These are phyloP conservation scores for Apiospora saccharicola DNA, from an alignment of 2,329 filamentous ascomycete species.

Conservation along the genomic window DNA sequence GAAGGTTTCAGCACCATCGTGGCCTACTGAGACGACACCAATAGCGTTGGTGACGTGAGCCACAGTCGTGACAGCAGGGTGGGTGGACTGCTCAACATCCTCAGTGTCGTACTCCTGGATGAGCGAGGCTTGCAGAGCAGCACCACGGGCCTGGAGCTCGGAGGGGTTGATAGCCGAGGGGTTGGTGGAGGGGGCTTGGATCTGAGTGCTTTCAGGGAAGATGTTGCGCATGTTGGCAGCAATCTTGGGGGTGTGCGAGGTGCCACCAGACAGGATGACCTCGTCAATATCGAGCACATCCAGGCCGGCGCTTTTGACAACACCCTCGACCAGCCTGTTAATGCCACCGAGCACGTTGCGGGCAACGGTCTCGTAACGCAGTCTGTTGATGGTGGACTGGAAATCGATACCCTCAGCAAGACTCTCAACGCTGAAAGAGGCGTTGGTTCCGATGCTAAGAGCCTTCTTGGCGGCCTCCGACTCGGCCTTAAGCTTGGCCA, in stretches of 20 bases:
- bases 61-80: conserved; percentile 92
- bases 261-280: conserved; percentile 91
- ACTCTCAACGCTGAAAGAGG: conserved; percentile 91
- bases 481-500: conserved; percentile 93
- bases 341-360: conserved; percentile 89
- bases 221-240: conserved; percentile 79
- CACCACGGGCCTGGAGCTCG: conserved; percentile 86
- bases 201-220: conserved; percentile 80
- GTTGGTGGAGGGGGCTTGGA: conserved; percentile 84
- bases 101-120: conserved; percentile 93
- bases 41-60: conserved; percentile 90
- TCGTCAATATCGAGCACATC: conserved; percentile 94
- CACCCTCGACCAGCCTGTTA: conserved; percentile 82
- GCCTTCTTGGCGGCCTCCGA: conserved; percentile 92
- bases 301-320: conserved; percentile 88
- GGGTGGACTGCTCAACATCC: conserved; percentile 95
- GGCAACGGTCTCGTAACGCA: conserved; percentile 89
- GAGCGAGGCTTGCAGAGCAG: conserved; percentile 92
- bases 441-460: conserved; percentile 85
- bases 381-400: conserved; percentile 88
- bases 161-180: conserved; percentile 88
- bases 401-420: conserved; percentile 91
- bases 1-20: conserved; percentile 69
- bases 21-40: conserved; percentile 73
- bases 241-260: conserved; percentile 92